Percentiles rank a stretch among this genome's conserved stretches.
phyloP scores from a whole-genome alignment of 768 basidiomycete genomes.

The Collybiopsis confluens region DNA sequence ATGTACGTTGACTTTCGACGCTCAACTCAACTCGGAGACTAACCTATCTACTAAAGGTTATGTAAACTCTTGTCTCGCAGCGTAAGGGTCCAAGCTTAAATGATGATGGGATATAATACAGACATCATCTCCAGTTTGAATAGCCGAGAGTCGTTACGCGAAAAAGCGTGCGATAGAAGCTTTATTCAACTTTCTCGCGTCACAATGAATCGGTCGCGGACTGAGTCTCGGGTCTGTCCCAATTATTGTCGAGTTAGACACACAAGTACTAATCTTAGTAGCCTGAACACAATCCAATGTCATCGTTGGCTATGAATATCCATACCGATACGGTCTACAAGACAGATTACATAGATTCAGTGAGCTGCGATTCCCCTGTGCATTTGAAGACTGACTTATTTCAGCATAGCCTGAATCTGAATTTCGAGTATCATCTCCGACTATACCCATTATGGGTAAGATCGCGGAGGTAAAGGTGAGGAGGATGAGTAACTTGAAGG shows the following conservation, averaged over 20 bases:
- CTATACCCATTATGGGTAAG: too few relatives aligned
- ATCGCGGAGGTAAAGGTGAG: too few relatives aligned
- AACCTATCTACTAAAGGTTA: constrained; percentile 31
- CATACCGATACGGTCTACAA: constrained; percentile 30
- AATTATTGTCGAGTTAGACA: not conserved
- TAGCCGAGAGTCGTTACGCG: constrained; percentile 42
- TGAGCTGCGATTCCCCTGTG: not conserved
- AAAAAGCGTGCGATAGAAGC: constrained; percentile 29
- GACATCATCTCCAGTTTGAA: constrained; percentile 31
- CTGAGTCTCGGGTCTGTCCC: not conserved
- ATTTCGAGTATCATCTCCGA: too few relatives aligned
- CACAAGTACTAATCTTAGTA: not conserved
- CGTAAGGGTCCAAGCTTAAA: constrained; percentile 25
- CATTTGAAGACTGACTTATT: too few relatives aligned
- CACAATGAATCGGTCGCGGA: constrained; percentile 14
- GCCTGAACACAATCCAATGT: not conserved
- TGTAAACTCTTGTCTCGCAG: constrained; percentile 48
- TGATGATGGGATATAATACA: constrained; percentile 1
- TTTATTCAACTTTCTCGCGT: constrained; percentile 31
- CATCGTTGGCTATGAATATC: constrained; percentile 24
- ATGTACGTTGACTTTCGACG: constrained; percentile 27
- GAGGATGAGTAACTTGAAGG: too few relatives aligned
- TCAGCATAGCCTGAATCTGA: too few relatives aligned
- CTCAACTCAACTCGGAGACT: not conserved
- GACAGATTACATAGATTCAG: constrained; percentile 25